Base-by-base conservation (phyloP, 1,139 yeast genomes). In the Torulaspora globosa region DNA sequence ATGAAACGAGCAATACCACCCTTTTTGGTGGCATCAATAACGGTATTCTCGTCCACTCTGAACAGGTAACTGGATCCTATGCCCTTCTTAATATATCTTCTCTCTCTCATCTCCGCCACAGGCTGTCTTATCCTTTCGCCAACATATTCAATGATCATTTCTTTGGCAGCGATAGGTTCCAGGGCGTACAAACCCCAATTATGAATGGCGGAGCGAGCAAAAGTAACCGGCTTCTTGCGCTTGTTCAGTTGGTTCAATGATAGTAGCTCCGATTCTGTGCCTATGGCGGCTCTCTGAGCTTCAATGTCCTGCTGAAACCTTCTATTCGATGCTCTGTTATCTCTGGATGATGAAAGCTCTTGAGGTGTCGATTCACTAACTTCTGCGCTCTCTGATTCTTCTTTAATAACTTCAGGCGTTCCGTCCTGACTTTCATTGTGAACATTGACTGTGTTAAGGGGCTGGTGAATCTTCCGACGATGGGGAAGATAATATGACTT, bases 81-180 rank as follows among this genome's bases (percentile, higher is more conserved):
- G 23, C 99, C 99, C 1, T 94, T 86, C 55, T 86, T 79, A 52
- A 88, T 70, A 62, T 92, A 94, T 42, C 85, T 77, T 63, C 82
- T 81, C 63, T 94, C 99, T 43, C 98, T 75, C 58, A 87, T 80
- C 59, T 94, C 98, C 1, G 97, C 96, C 31, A 90, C 92, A 48
- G 89, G 96, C 60, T 90, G 97, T 50, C 98, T 74, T 29, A 94
- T 82, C 49, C 95, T 78, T 59, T 92, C 98, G 28, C 99, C 99
- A n/a, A 92, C 97, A 60, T 92, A 92, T 66, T 94, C 99, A 51
- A 94, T 92, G 59, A 92, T 90, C 97, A 92, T 92, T 67, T 92
- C 98, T 56, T 84, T 85, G 1, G 95, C 94, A 11, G 89, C 86
- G 60, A 92, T 92, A 1, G 95, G 95, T 60, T 92, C 97, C 61